Evolutionary conservation across 2,329 filamentous ascomycete genomes (phyloP).

Genomic region (Daldinia sp.): DNA sequence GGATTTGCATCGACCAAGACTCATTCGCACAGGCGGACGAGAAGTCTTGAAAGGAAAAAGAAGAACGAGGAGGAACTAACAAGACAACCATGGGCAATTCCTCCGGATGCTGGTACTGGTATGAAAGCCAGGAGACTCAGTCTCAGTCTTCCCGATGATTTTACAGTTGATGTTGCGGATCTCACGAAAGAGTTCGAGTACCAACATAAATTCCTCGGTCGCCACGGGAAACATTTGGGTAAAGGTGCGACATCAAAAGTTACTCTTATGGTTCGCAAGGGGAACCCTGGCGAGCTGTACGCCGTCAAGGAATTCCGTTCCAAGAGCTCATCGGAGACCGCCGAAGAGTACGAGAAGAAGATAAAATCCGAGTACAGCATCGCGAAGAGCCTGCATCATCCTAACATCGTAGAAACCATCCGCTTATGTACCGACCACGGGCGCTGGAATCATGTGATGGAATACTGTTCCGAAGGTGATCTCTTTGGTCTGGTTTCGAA

Average conservation of each 20-base stretch:
- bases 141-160: constrained; percentile 76
- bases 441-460: constrained; percentile 92
- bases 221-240: constrained; percentile 77
- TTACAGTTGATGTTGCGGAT: constrained; percentile 74
- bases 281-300: constrained; percentile 70
- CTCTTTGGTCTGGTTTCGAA: constrained; percentile 78
- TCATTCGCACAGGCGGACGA: constrained; percentile 37
- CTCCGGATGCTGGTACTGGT: constrained; percentile 75
- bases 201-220: constrained; percentile 73
- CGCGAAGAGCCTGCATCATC: constrained; percentile 83
- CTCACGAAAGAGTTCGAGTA: constrained; percentile 75
- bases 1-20: constrained; percentile 52
- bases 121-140: constrained; percentile 83
- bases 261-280: constrained; percentile 78
- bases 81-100: constrained; percentile 64
- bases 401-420: constrained; percentile 85
- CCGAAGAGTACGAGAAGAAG: constrained; percentile 83
- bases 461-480: constrained; percentile 86
- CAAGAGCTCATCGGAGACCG: constrained; percentile 73
- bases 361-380: constrained; percentile 92
- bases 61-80: constrained; percentile 49
- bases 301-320: constrained; percentile 89
- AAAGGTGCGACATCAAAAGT: constrained; percentile 86
- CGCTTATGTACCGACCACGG: constrained; percentile 77
- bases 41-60: constrained; percentile 46